Percentiles rank a stretch among this genome's conserved stretches.
phyloP scores from a whole-genome alignment of 2,329 filamentous ascomycete species.

The Aspergillus pseudonomiae region DNA sequence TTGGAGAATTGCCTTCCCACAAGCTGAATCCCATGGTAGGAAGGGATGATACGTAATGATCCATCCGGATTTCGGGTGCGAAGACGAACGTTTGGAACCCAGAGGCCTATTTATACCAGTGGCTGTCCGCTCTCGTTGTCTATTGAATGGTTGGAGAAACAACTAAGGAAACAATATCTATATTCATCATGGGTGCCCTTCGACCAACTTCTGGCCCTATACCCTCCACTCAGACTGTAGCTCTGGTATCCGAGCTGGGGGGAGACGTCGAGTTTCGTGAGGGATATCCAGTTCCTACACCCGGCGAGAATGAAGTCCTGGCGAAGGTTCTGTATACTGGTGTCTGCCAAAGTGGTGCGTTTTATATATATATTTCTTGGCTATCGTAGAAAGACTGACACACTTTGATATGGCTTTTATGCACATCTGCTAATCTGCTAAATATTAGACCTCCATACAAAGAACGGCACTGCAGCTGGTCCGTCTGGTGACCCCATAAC shows the following conservation, averaged over 20 bases:
- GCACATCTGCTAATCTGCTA: background rate
- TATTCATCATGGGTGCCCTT: slow-evolving; percentile 10
- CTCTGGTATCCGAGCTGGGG: slow-evolving; percentile 45
- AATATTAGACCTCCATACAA: slow-evolving; percentile 44
- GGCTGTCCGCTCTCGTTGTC: background rate
- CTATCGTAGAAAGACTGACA: background rate
- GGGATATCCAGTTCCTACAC: slow-evolving; percentile 46
- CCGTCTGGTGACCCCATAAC: slow-evolving; percentile 46
- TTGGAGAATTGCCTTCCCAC: background rate
- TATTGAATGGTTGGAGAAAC: background rate
- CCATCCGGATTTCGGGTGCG: background rate
- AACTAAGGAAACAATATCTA: background rate
- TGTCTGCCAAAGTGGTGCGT: slow-evolving; percentile 49
- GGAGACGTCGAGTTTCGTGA: slow-evolving; percentile 44
- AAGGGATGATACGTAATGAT: background rate
- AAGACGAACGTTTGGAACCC: background rate
- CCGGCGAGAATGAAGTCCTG: slow-evolving; percentile 46
- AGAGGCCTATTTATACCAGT: background rate
- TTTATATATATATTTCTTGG: background rate
- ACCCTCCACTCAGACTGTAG: slow-evolving; percentile 40
- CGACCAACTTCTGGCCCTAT: slow-evolving; percentile 4
- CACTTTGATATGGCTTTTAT: background rate
- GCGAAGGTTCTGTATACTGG: slow-evolving; percentile 51
- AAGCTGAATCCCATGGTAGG: background rate
- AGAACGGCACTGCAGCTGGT: slow-evolving; percentile 42